Conservation (phyloP, 805 yeast species). For the Kodamaea nitidulidarum region DNA sequence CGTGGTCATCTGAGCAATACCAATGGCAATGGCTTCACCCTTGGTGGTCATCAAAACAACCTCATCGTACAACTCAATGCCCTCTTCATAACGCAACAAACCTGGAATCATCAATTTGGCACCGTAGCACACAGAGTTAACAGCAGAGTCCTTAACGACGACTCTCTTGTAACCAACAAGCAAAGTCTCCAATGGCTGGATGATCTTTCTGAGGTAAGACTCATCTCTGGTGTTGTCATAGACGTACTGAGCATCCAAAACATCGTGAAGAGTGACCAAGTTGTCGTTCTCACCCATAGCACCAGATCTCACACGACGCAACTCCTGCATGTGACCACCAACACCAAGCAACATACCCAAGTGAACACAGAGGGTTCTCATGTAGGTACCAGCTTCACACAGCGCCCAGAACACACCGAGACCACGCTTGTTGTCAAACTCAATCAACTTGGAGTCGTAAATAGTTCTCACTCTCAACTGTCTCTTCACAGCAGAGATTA, state of each 20-base stretch:
- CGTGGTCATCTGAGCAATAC: slow-evolving; percentile 97
- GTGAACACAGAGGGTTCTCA: slow-evolving; percentile 99
- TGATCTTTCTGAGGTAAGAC: slow-evolving; percentile 86
- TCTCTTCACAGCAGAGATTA: slow-evolving; percentile 98
- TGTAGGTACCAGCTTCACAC: slow-evolving; percentile 99
- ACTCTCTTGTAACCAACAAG: slow-evolving; percentile 94
- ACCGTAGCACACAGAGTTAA: slow-evolving; percentile 97
- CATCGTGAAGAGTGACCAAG: slow-evolving; percentile 94
- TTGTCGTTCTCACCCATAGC: slow-evolving; percentile 87
- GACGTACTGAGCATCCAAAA: slow-evolving; percentile 96
- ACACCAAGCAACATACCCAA: slow-evolving; percentile 97
- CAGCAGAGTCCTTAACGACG: slow-evolving; percentile 91
- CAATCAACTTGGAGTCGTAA: slow-evolving; percentile 91
- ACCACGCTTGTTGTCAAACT: slow-evolving; percentile 94
- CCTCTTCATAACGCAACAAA: slow-evolving; percentile 93
- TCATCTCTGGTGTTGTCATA: slow-evolving; percentile 97
- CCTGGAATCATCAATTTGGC: slow-evolving; percentile 99
- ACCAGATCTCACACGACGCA: slow-evolving; percentile 98
- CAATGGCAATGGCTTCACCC: slow-evolving; percentile 99
- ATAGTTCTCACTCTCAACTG: slow-evolving; percentile 97
- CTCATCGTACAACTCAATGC: slow-evolving; percentile 95
- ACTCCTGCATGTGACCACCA: slow-evolving; percentile 99
- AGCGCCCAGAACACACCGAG: slow-evolving; percentile 99
- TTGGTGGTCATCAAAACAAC: slow-evolving; percentile 97
- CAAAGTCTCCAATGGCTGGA: slow-evolving; percentile 91